Base-by-base conservation (phyloP, 371 early-diverging fungal genomes). In the Catenaria anguillulae region DNA sequence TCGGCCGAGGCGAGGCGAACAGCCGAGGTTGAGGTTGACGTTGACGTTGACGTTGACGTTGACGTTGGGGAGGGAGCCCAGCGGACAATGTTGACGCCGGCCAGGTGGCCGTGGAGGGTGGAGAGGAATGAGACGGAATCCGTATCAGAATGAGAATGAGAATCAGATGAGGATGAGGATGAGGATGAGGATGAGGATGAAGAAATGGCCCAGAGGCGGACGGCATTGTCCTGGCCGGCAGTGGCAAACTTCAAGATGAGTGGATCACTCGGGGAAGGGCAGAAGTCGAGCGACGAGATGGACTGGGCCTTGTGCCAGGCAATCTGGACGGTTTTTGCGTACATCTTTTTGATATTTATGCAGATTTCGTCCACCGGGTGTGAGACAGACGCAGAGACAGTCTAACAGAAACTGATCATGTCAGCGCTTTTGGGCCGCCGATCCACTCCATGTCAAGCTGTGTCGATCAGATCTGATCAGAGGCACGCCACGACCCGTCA, bases 261-360 rank as follows among this genome's bases (percentile, higher is more conserved):
- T 60, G 66, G 68, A 60, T 86, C 81, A 65, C 92, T 40, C 33
- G 64, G 64, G 61, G 66, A 68, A 60, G 87, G 82, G 65, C 92
- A 87, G 72, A 93, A 97, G 73, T 94, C 91, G 31, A 84, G 82
- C 52, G 91, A 87, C 75, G 88, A 92, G 48, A 97, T 82, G 29
- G 95, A 88, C 67, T 85, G 77, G 60, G 82, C 84, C 65, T 87
- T 90, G 71, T 97, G 97, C 97, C 97, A 95, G 65, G 87, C 85
- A 68, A 96, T 91, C 72, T 90, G 89, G 2, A 92, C 68, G 12
- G 90, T 83, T 68, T 86, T 40, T 40, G 40, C 10, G 40, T 40
- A 5, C 40, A 40, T 40, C 17, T 5, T 40, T 10, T 10, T 40
- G 10, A 40, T 5, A 10, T 40, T 40, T 40, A n/a, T n/a, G n/a